Evolutionary conservation across 192 early-diverging fungal genomes (phyloP), one percentile per base, ranked within the genome.

Genomic region (Mortierella hygrophila): DNA sequence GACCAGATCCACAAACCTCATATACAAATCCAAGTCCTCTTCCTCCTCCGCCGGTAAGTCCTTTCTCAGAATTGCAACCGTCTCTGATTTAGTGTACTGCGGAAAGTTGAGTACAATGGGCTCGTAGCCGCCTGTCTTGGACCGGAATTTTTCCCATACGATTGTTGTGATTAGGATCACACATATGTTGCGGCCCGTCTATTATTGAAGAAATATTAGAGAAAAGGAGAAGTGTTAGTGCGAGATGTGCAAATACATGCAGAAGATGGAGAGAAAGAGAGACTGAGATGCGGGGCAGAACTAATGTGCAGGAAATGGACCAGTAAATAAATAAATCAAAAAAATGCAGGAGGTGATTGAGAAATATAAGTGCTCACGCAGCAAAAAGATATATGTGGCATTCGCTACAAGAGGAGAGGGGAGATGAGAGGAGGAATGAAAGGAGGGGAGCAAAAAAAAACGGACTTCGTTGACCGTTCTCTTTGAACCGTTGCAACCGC

Each of bases 61-160:
- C 32, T 86, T 82, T 40, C 88, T 86, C n/a, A 98, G 81, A 23
- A 98, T 98, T 3, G 90, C 80, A 23, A 96, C 75, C 5, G 92
- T 93, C 71, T 98, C 94, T 38, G 75, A 82, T 93, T 80, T 93
- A 52, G 92, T 91, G 76, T 98, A 97, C n/a, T 91, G 91, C 16
- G 94, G 90, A 75, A 98, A 98, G 55, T 91, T 91, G 26, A 98
- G 81, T 20, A 91, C 57, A 1, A 94, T 69, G 0, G 97, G 95
- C 35, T 94, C 93, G 35, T 88, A 90, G 2, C 90, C 85, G 42
- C 94, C 94, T 20, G 90, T 90, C 55, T 93, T 91, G 4, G 93
- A 92, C 47, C 94, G 88, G 82, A 98, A 96, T 71, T 95, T 93
- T 82, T 96, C 94, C 92, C 94, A 98, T 6, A 92, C 89, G 41